These are phyloP conservation scores for Aspergillus ellipticus DNA, from an alignment of 495 filamentous ascomycete genomes.

Conservation along the genomic window DNA sequence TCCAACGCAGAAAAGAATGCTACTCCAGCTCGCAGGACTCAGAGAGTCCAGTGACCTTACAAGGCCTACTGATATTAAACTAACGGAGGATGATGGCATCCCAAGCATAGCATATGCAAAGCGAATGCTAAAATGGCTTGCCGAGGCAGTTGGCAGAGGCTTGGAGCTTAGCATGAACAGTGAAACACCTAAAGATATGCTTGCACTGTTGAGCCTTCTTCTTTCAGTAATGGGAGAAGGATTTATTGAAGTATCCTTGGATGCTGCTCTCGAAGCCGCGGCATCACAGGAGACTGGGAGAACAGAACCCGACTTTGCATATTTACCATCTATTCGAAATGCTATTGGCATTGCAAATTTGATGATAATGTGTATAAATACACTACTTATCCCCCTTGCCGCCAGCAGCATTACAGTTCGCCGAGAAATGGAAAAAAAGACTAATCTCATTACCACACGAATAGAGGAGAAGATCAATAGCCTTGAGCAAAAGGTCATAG, in stretches of 20 bases:
- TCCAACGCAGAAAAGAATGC: constrained; percentile 76
- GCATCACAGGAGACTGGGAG: constrained; percentile 71
- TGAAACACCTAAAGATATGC: constrained; percentile 92
- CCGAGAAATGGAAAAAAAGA: constrained; percentile 84
- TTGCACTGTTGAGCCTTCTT: constrained; percentile 78
- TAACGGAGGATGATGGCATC: constrained; percentile 82
- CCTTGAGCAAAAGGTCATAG: constrained; percentile 82
- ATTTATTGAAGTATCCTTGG: constrained; percentile 90
- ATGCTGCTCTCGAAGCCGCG: constrained; percentile 74
- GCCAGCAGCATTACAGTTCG: constrained; percentile 83
- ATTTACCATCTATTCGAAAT: constrained; percentile 71
- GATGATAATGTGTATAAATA: constrained; percentile 85
- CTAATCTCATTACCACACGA: constrained; percentile 63
- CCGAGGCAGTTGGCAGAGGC: constrained; percentile 89
- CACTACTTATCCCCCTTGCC: constrained; percentile 85
- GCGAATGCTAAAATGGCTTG: constrained; percentile 96
- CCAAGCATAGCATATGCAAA: constrained; percentile 83
- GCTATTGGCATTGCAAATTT: constrained; percentile 88
- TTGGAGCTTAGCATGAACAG: constrained; percentile 80
- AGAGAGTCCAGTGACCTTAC: constrained; percentile 48
- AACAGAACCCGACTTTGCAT: constrained; percentile 82
- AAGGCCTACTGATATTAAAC: constrained; percentile 68
- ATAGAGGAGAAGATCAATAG: constrained; percentile 87
- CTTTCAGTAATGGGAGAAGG: constrained; percentile 87
- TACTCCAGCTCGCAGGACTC: constrained; percentile 77